Percentiles rank a stretch among this genome's conserved stretches.
phyloP scores from a whole-genome alignment of 306 rosid genomes.

The Potentilla sterilis region DNA sequence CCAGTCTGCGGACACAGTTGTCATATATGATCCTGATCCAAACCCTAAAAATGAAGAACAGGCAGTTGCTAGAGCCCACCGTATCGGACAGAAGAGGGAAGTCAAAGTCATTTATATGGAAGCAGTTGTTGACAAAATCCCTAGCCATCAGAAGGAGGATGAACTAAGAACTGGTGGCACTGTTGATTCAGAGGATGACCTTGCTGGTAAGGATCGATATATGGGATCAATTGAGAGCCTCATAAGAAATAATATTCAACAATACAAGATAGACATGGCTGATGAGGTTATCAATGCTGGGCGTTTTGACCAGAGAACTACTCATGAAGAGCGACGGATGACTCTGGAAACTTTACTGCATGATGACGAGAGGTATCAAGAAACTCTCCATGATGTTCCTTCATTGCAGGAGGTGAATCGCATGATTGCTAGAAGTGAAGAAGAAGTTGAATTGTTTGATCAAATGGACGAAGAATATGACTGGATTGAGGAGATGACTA shows the following conservation, averaged over 20 bases:
- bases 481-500: conserved; percentile 87
- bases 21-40: conserved; percentile 97
- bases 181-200: conserved; percentile 84
- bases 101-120: conserved; percentile 97
- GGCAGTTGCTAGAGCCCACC: conserved; percentile 99
- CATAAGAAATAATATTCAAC: conserved; percentile 91
- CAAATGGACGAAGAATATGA: conserved; percentile 97
- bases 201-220: conserved; percentile 97
- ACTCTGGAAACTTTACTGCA: conserved; percentile 92
- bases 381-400: conserved; percentile 91
- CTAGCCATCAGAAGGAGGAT: conserved; percentile 93
- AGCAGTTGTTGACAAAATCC: conserved; percentile 89
- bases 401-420: conserved; percentile 94
- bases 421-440: conserved; percentile 92
- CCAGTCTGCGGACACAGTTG: conserved; percentile 96
- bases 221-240: conserved; percentile 95
- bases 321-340: conserved; percentile 95
- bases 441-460: conserved; percentile 85
- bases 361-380: conserved; percentile 96
- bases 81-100: conserved; percentile 95
- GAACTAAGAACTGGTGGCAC: conserved; percentile 78
- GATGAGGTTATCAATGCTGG: conserved; percentile 99
- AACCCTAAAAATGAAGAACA: conserved; percentile 99
- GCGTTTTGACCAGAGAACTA: conserved; percentile 98
- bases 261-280: conserved; percentile 98